Conservation (phyloP, 371 early-diverging fungal genomes). For the Paraphysoderma sedebokerense region DNA sequence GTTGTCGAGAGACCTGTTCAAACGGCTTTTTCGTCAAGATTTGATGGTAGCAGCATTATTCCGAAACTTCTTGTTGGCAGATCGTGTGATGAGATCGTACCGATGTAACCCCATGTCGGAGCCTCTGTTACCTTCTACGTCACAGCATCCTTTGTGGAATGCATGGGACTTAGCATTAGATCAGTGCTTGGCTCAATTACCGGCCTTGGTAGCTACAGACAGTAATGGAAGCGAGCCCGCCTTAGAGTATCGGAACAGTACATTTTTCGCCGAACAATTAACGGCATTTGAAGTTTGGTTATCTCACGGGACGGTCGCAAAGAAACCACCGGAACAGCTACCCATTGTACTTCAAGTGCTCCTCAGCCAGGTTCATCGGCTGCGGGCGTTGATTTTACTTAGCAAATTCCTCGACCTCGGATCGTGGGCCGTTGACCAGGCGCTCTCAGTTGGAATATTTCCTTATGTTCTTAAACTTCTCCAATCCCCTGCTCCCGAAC, state of each 20-base stretch:
- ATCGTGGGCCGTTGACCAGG: conserved; percentile 86
- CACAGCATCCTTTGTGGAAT: conserved; percentile 92
- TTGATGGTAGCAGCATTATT: conserved; percentile 88
- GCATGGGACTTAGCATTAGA: conserved; percentile 92
- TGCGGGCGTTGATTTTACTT: conserved; percentile 76
- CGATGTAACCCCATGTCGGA: conserved; percentile 76
- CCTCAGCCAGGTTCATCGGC: conserved; percentile 80
- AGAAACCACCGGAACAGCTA: conserved; percentile 73
- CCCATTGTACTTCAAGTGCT: conserved; percentile 93
- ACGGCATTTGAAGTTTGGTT: conserved; percentile 96
- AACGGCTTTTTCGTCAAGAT: conserved; percentile 84
- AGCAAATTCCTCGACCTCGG: conserved; percentile 86
- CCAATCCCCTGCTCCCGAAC: conserved; percentile 80
- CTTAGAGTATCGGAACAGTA: conserved; percentile 51
- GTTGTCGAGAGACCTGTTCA: conserved; percentile 73
- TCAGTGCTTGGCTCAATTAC: conserved; percentile 79
- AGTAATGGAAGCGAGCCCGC: conserved; percentile 8
- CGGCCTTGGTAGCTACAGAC: conserved; percentile 44
- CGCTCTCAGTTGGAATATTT: conserved; percentile 86
- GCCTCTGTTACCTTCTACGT: conserved; percentile 70
- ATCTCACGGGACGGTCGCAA: conserved; percentile 33
- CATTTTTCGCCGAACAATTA: conserved; percentile 87
- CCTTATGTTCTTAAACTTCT: conserved; percentile 93
- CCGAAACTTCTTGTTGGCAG: conserved; percentile 86
- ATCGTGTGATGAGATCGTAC: conserved; percentile 83